Conservation (phyloP, 192 early-diverging fungal species). For the Borealophlyctis nickersoniae region DNA sequence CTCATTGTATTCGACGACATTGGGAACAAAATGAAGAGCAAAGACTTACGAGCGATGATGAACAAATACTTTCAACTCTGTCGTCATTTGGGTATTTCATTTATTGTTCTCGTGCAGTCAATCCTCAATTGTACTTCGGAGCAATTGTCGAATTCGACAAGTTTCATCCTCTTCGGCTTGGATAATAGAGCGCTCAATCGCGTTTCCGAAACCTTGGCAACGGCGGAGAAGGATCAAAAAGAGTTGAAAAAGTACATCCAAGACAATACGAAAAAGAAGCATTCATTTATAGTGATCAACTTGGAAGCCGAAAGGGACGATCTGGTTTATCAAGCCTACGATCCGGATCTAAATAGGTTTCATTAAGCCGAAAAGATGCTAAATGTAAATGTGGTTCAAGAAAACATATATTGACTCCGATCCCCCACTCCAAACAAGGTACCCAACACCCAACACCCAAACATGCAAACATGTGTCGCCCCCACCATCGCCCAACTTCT, state of each 20-base stretch:
- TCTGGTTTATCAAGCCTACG: neutral
- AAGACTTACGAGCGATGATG: neutral
- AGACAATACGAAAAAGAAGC: neutral
- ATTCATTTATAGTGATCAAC: neutral
- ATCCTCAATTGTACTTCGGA: neutral
- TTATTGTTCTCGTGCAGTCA: neutral
- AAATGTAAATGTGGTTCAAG: too few species aligned
- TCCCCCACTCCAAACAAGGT: too few species aligned
- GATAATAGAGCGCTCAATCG: neutral
- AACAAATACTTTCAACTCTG: neutral
- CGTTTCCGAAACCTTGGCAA: neutral
- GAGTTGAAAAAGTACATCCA: neutral
- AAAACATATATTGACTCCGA: too few species aligned
- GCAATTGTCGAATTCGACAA: neutral
- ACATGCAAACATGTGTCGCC: too few species aligned
- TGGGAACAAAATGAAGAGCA: neutral
- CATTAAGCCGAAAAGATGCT: too few species aligned
- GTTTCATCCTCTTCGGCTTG: neutral
- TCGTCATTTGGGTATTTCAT: neutral
- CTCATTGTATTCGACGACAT: neutral
- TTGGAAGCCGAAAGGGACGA: neutral
- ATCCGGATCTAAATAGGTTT: too few species aligned
- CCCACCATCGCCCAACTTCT: too few species aligned
- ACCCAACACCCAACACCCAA: too few species aligned
- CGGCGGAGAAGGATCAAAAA: neutral